These are phyloP conservation scores for Diplodia corticola DNA, from an alignment of 2,329 filamentous ascomycete species.

Conservation along the genomic window DNA sequence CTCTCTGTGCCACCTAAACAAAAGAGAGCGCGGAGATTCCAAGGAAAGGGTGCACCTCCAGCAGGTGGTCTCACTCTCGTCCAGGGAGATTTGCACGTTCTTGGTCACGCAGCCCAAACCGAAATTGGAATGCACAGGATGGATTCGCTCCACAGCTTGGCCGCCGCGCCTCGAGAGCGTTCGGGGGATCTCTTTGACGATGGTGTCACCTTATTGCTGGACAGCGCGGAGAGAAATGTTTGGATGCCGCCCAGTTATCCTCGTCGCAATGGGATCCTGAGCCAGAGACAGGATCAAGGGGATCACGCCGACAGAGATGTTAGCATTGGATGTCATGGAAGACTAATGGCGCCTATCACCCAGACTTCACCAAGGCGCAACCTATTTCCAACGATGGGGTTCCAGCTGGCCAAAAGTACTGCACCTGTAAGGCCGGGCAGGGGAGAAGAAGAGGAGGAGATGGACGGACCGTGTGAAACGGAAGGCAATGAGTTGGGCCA, in stretches of 20 bases:
- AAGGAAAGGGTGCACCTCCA: not conserved
- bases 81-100: not conserved
- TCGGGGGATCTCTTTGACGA: not conserved
- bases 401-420: not conserved
- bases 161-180: not conserved
- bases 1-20: slow-evolving; percentile 12
- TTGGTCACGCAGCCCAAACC: not conserved
- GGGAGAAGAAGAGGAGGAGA: not conserved
- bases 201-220: not conserved
- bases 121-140: not conserved
- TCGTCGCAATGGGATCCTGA: not conserved
- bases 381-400: not conserved
- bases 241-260: not conserved
- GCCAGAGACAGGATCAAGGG: not conserved
- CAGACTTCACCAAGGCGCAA: not conserved
- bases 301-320: not conserved
- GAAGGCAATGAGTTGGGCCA: not conserved
- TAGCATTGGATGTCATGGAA: not conserved
- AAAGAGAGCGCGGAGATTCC: not conserved
- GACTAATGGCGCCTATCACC: not conserved
- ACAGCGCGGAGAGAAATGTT: not conserved
- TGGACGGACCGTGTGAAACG: not conserved
- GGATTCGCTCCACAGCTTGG: not conserved
- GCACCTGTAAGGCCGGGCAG: not conserved
- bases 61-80: not conserved